Evolutionary conservation across 768 basidiomycete species (phyloP).

Genomic region (Lactarius hengduanensis): DNA sequence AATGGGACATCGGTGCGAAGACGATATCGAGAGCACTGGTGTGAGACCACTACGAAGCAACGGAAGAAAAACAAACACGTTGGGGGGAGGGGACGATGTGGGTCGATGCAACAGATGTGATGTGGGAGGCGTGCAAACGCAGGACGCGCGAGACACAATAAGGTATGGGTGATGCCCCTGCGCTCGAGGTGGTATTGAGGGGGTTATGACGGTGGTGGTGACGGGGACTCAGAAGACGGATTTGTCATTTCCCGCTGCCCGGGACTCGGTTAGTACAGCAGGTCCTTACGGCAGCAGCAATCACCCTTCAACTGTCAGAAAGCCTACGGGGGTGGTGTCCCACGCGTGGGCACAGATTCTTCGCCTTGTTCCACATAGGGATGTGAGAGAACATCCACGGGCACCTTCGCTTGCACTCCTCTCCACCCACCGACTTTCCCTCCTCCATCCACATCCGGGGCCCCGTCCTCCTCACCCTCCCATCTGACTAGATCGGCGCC

Average conservation of each 20-base stretch:
- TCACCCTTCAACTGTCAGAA: background rate
- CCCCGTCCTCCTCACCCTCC: constrained; percentile 31
- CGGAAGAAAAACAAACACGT: constrained; percentile 11
- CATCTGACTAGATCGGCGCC: constrained; percentile 25
- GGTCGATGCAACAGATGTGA: constrained; percentile 9
- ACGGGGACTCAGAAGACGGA: constrained; percentile 10
- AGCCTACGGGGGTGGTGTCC: constrained; percentile 7
- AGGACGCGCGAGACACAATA: constrained; percentile 5
- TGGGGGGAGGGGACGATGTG: background rate
- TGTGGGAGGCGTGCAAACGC: background rate
- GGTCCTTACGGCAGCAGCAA: background rate
- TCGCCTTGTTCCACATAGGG: background rate
- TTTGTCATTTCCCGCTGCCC: constrained; percentile 3
- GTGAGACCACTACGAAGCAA: constrained; percentile 14
- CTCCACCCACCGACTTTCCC: background rate
- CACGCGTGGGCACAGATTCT: background rate
- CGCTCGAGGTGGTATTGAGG: background rate
- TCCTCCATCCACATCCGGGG: constrained; percentile 1
- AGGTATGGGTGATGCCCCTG: constrained; percentile 7
- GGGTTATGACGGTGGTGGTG: background rate
- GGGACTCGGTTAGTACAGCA: background rate
- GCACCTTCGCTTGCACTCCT: constrained; percentile 8
- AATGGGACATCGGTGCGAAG: constrained; percentile 8
- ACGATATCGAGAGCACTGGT: constrained; percentile 16
- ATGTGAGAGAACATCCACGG: constrained; percentile 3